A percentile compares a stretch with the other conserved stretches of the same genome.
Evolutionary conservation across 2,329 filamentous ascomycete genomes (phyloP).

Genomic region (Talaromyces sp.): DNA sequence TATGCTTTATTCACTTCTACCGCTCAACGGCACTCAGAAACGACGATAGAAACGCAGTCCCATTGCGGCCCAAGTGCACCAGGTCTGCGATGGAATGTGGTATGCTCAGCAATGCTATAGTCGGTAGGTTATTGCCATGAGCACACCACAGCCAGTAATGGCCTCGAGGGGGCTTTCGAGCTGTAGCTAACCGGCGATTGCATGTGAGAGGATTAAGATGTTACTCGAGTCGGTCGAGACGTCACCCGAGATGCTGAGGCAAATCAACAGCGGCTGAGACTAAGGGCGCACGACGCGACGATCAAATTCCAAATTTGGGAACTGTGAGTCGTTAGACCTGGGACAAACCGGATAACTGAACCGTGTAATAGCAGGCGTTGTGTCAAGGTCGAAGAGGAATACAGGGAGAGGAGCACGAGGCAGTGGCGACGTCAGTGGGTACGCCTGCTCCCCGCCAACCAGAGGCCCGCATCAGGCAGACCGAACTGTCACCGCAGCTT

Average conservation of each 20-base stretch:
- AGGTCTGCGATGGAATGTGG: background rate
- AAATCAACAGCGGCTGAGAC: background rate
- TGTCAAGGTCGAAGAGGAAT: background rate
- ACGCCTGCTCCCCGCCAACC: slow-evolving; percentile 8
- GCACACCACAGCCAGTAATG: background rate
- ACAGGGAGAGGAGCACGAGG: background rate
- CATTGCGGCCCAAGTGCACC: background rate
- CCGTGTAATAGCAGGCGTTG: background rate
- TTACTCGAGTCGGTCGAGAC: background rate
- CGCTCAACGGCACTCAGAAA: background rate
- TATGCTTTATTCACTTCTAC: background rate
- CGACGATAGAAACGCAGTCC: background rate
- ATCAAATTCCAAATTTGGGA: too few relatives aligned
- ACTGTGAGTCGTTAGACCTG: too few relatives aligned
- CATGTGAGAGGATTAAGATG: background rate
- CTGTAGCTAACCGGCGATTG: background rate
- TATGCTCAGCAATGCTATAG: background rate
- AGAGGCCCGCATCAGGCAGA: background rate
- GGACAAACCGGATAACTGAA: background rate
- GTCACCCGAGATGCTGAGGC: background rate
- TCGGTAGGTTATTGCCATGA: background rate
- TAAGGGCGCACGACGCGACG: background rate
- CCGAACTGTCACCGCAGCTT: background rate
- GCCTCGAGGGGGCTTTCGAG: background rate
- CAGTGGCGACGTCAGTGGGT: background rate